Evolutionary conservation across 225 moss, liverwort and hornwort genomes (phyloP), one percentile per base, ranked within the genome.

Genomic region (Marchantia paleacea): DNA sequence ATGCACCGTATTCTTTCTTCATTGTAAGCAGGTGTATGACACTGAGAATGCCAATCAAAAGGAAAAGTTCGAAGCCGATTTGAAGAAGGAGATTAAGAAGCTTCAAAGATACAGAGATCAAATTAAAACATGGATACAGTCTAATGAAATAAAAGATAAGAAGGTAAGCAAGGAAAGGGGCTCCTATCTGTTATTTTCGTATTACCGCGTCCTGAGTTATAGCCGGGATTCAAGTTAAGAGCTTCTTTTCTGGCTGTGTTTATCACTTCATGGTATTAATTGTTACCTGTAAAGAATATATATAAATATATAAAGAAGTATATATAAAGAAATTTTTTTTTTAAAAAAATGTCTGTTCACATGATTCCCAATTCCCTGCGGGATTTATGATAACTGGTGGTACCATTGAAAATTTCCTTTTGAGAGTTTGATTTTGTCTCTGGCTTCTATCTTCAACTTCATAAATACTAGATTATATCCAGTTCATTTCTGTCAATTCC

Each of bases 41-140:
- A 93, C 93, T 13, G 95, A 96, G 78, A 96, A 96, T 87, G 93
- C 93, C 28, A 96, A 96, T 81, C 95, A 96, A 79, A 96, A 96
- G 82, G 95, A 96, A 88, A 96, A 96, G 78, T 96, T 96, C 61
- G 95, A 96, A 85, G 93, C 93, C 11, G 95, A 96, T 75, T 82
- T 96, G 57, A 96, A 96, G 85, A 96, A 96, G 78, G 95, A 96
- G 81, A 96, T 96, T 72, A 96, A 96, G 85, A 96, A 96, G 90
- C 88, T 96, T 53, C 95, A 96, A 70, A 89, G 95, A 74, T 96
- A 93, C 89, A 90, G 95, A 71, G 95, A 96, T 79, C 95, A 96
- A 79, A 96, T 96, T 75, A 96, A 96, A 92, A 90, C 93, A 81
- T 96, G 95, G 95, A 96, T 96, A 65, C 95, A 96, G 83, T 93